phyloP scores from a whole-genome alignment of 202 grass and related monocot genomes.

The Setaria viridis region DNA sequence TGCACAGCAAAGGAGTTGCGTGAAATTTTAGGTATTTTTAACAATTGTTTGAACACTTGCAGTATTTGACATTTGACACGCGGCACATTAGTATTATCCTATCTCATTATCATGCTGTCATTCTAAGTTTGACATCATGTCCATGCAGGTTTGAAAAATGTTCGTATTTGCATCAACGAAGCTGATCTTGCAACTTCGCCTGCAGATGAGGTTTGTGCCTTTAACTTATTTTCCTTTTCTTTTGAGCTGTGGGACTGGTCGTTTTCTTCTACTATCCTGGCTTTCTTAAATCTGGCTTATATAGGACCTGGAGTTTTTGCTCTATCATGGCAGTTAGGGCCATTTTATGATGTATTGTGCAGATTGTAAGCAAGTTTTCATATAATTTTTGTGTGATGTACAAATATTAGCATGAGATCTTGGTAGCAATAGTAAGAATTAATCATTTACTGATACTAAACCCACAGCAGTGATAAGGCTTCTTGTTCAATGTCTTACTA shows the following conservation, averaged over 20 bases:
- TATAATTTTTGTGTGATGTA: neutral
- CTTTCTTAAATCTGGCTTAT: neutral
- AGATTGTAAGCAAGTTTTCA: conserved; percentile 1
- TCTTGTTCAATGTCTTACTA: neutral
- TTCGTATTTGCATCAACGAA: conserved; percentile 64
- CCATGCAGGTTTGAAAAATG: conserved; percentile 76
- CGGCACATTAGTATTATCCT: neutral
- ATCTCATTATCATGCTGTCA: conserved; percentile 7
- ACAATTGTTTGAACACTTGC: conserved; percentile 18
- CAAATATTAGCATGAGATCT: neutral
- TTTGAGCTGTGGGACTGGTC: neutral
- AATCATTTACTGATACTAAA: conserved; percentile 9
- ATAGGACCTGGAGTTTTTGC: neutral
- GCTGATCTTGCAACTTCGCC: conserved; percentile 58
- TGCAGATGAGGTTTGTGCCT: conserved; percentile 71
- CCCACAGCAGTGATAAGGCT: neutral
- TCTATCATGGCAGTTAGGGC: neutral
- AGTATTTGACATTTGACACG: conserved; percentile 9
- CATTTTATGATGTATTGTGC: conserved; percentile 21
- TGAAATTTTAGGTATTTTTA: conserved; percentile 77
- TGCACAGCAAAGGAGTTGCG: conserved; percentile 95
- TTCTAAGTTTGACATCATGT: conserved; percentile 17
- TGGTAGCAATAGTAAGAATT: conserved; percentile 20
- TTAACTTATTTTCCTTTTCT: neutral
- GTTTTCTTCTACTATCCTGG: neutral